Conservation (phyloP, 768 basidiomycete species). For the Sistotremastrum suecicum region DNA sequence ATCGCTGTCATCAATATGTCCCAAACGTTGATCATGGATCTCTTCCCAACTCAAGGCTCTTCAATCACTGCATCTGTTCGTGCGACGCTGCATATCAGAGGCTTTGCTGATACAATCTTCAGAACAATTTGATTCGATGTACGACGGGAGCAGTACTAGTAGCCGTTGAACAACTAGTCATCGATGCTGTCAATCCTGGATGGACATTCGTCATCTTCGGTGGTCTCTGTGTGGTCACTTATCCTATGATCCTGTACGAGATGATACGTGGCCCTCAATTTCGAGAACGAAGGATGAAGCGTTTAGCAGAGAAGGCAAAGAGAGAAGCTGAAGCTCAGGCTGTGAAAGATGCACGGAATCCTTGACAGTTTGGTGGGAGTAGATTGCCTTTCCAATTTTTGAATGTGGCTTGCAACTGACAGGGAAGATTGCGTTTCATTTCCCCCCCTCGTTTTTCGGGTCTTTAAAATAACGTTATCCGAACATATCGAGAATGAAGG, state of each 20-base stretch:
- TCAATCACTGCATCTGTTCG: constrained; percentile 2
- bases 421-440: too few species aligned
- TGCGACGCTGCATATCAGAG: background rate
- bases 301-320: too few species aligned
- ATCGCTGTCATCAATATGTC: constrained; percentile 1
- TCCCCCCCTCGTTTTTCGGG: too few species aligned
- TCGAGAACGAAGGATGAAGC: too few species aligned
- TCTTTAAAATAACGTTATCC: too few species aligned
- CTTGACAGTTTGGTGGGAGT: too few species aligned
- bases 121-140: constrained; percentile 5
- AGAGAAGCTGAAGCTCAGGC: too few species aligned
- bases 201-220: constrained; percentile 4
- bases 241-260: background rate
- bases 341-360: too few species aligned
- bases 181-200: constrained; percentile 2
- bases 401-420: too few species aligned
- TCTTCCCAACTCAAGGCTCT: constrained; percentile 1
- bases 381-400: too few species aligned
- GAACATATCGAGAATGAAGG: too few species aligned
- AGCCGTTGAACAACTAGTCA: constrained; percentile 1
- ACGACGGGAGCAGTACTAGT: constrained; percentile 1
- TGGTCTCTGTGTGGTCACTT: background rate
- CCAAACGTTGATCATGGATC: constrained; percentile 2
- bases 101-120: background rate
- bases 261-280: background rate